phyloP scores from a whole-genome alignment of 805 yeast genomes.

The Pichia pseudocactophila region DNA sequence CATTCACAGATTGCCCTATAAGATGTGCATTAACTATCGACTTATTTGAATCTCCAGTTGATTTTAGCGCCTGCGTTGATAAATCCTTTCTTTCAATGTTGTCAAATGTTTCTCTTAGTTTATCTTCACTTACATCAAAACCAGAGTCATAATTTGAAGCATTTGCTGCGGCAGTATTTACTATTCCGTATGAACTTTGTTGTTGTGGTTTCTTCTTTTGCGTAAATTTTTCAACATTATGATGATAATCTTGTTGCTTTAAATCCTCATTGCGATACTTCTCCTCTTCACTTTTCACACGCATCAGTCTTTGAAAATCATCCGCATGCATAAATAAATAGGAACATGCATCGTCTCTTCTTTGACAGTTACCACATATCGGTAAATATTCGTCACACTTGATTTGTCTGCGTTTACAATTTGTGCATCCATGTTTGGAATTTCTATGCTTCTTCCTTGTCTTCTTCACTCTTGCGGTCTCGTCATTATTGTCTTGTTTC shows the following conservation, averaged over 20 bases:
- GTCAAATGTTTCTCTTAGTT: neutral
- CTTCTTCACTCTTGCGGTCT: conserved; percentile 22
- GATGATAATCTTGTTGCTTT: neutral
- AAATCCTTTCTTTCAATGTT: neutral
- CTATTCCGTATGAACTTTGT: too few relatives aligned
- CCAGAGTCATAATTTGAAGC: neutral
- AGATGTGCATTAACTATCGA: too few relatives aligned
- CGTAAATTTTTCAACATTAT: neutral
- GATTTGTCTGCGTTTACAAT: conserved; percentile 22
- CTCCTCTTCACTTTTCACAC: neutral
- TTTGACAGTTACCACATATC: conserved; percentile 19
- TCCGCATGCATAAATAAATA: conserved; percentile 1
- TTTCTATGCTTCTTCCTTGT: conserved; percentile 51
- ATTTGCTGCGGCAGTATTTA: neutral
- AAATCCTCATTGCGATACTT: neutral
- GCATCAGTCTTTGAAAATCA: conserved; percentile 4
- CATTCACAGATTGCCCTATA: too few relatives aligned
- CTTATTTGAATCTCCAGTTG: neutral
- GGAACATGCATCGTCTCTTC: conserved; percentile 8
- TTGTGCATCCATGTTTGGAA: conserved; percentile 23
- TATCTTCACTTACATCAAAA: neutral
- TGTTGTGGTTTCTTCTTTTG: too few relatives aligned
- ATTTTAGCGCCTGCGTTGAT: too few relatives aligned
- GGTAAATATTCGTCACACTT: conserved; percentile 24
- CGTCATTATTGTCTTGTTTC: too few relatives aligned